Evolutionary conservation across 169 alveolate species (phyloP), one percentile per base, ranked within the genome.

Genomic region (Cyclospora cayetanensis): DNA sequence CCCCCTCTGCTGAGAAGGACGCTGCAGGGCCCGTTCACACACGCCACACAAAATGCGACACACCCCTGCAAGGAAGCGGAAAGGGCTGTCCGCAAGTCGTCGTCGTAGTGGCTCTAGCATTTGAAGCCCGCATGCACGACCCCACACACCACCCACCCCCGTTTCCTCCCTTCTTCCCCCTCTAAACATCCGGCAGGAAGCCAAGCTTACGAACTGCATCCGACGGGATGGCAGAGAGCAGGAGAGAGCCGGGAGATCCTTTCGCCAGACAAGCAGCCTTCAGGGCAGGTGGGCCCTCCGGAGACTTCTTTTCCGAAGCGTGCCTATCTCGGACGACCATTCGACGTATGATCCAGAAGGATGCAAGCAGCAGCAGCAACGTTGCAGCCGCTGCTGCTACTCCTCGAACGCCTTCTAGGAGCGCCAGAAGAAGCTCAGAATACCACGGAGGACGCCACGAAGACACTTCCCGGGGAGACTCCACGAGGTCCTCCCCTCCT

Each of bases 311-410:
- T 29, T 25, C 4, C 29, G 31, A 18, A 29, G 50, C 34, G 80
- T 18, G 53, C 43, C 43, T 11, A 31, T 4, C 2, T 9, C 80
- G n/a, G 29, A 41, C 29, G 39, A 68, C 29, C n/a, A 68, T 12
- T n/a, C n/a, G n/a, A 7, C 11, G 4, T 7, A 68, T 15, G n/a
- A 31, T 2, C 39, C 43, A 35, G 4, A 68, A 50, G 80, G 80
- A 42, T 2, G 29, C 80, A 42, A 42, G 37, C 46, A 68, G 80
- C 39, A 68, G 80, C 80, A 68, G 11, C 4, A 9, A 42, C 31
- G 80, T 25, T 34, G 43, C 80, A 68, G 80, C 43, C 9, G 80
- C 80, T 34, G 80, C 80, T 68, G 80, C 41, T 25, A n/a, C 77
- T 11, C 11, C 39, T 20, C 39, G 25, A 42, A 65, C 25, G 20